A percentile compares a stretch with the other conserved stretches of the same genome.
phyloP scores from a whole-genome alignment of 495 filamentous ascomycete genomes.

The Daldinia childiae region DNA sequence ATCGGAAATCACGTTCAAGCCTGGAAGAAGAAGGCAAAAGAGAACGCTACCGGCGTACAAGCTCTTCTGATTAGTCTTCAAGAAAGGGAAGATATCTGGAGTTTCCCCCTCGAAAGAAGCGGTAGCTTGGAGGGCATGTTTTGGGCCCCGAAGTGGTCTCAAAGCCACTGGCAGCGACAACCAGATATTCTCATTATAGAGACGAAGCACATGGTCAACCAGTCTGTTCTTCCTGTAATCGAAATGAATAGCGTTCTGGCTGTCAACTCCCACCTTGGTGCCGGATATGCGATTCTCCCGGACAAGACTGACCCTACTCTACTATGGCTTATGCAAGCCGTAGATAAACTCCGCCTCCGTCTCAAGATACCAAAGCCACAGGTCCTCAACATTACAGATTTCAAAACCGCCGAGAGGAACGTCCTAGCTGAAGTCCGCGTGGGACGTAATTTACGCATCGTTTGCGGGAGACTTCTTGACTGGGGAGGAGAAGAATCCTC shows the following conservation, averaged over 20 bases:
- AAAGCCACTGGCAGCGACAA: constrained; percentile 43
- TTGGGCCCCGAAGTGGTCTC: constrained; percentile 47
- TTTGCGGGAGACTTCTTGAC: constrained; percentile 35
- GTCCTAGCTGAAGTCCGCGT: constrained; percentile 41
- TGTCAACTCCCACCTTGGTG: constrained; percentile 41
- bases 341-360: constrained; percentile 44
- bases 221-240: constrained; percentile 42
- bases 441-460: constrained; percentile 23
- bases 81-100: constrained; percentile 45
- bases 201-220: constrained; percentile 44
- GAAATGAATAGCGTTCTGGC: constrained; percentile 46
- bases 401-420: constrained; percentile 46
- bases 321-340: constrained; percentile 42
- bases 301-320: constrained; percentile 45
- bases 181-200: constrained; percentile 47
- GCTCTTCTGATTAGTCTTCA: constrained; percentile 44
- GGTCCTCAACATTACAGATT: constrained; percentile 44
- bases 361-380: constrained; percentile 41
- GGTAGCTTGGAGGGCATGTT: constrained; percentile 43
- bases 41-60: constrained; percentile 46
- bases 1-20: constrained; percentile 44
- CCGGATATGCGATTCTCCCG: constrained; percentile 45
- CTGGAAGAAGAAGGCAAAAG: constrained; percentile 46
- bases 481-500: constrained; percentile 17
- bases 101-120: constrained; percentile 42